Conservation (phyloP, 345 rosid genomes). For the Microthlaspi erraticum region DNA sequence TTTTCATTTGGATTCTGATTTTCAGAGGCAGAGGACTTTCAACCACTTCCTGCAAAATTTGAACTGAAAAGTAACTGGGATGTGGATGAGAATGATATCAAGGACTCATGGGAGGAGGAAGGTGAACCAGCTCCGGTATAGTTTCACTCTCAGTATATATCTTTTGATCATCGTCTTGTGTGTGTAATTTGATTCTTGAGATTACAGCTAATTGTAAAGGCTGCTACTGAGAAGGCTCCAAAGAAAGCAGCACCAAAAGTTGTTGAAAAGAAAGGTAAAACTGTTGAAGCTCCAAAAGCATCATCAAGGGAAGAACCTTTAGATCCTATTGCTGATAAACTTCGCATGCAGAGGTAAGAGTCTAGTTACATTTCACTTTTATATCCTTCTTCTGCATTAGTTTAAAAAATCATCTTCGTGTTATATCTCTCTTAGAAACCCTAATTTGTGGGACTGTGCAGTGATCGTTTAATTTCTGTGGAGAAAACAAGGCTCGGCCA, state of each 20-base stretch:
- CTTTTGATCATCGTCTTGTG: too few species aligned
- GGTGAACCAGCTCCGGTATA: constrained; percentile 80
- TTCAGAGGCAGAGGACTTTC: constrained; percentile 71
- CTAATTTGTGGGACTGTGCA: too few species aligned
- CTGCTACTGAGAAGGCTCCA: constrained; percentile 53
- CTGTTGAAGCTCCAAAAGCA: constrained; percentile 43
- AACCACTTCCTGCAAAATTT: constrained; percentile 56
- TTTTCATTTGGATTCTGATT: background rate
- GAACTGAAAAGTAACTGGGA: constrained; percentile 71
- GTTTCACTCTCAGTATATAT: too few species aligned
- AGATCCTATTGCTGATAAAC: constrained; percentile 78
- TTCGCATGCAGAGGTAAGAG: constrained; percentile 73
- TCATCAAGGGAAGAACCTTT: constrained; percentile 50
- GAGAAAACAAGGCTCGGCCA: constrained; percentile 25
- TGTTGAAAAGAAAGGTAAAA: constrained; percentile 58
- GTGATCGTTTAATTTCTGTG: constrained; percentile 24
- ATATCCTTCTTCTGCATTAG: background rate
- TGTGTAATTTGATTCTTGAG: too few species aligned
- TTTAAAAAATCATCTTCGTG: too few species aligned
- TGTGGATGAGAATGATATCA: constrained; percentile 76
- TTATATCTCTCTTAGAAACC: too few species aligned
- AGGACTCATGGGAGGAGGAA: constrained; percentile 98
- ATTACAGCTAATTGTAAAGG: constrained; percentile 27
- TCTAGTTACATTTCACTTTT: background rate
- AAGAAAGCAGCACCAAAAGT: constrained; percentile 58